Evolutionary conservation across 2,329 filamentous ascomycete species (phyloP).

Genomic region (Phoma herbarum): DNA sequence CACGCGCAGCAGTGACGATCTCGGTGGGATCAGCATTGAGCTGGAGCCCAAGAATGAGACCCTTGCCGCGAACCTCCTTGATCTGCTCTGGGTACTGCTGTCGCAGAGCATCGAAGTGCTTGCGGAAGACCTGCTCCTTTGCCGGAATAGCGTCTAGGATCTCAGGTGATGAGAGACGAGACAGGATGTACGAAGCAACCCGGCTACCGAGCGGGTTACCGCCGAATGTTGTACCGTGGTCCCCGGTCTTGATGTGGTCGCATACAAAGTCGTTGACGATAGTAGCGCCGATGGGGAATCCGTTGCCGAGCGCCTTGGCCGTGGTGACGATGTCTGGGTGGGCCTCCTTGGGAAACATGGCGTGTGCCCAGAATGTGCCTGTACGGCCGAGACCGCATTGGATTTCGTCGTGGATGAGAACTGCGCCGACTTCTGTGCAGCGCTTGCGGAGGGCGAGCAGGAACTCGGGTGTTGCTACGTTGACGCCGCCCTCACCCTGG

Average conservation of each 20-base stretch:
- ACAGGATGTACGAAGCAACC: slow-evolving; percentile 85
- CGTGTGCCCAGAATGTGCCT: slow-evolving; percentile 89
- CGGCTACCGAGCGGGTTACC: slow-evolving; percentile 88
- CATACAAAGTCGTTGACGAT: slow-evolving; percentile 73
- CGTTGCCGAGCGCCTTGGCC: slow-evolving; percentile 95
- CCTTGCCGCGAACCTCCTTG: slow-evolving; percentile 80
- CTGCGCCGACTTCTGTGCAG: slow-evolving; percentile 85
- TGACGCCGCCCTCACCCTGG: slow-evolving; percentile 94
- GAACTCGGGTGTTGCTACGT: slow-evolving; percentile 84
- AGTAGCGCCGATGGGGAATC: slow-evolving; percentile 91
- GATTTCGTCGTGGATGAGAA: slow-evolving; percentile 96
- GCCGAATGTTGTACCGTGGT: slow-evolving; percentile 94
- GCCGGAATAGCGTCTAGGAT: slow-evolving; percentile 74
- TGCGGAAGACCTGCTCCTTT: slow-evolving; percentile 70
- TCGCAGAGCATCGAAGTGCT: slow-evolving; percentile 66
- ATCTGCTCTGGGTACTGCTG: slow-evolving; percentile 74
- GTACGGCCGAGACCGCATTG: slow-evolving; percentile 92
- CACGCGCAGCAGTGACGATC: slow-evolving; percentile 84
- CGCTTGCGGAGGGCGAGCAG: slow-evolving; percentile 81
- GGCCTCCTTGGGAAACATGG: slow-evolving; percentile 74
- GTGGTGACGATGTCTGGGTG: slow-evolving; percentile 95
- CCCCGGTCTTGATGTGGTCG: slow-evolving; percentile 74
- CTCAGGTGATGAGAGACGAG: slow-evolving; percentile 73
- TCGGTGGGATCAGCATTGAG: slow-evolving; percentile 74
- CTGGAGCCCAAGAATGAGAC: slow-evolving; percentile 88